Percentiles rank a stretch among this genome's conserved stretches.
Conservation (phyloP, 2,329 filamentous ascomycete species). For the Colletotrichum sp. region DNA sequence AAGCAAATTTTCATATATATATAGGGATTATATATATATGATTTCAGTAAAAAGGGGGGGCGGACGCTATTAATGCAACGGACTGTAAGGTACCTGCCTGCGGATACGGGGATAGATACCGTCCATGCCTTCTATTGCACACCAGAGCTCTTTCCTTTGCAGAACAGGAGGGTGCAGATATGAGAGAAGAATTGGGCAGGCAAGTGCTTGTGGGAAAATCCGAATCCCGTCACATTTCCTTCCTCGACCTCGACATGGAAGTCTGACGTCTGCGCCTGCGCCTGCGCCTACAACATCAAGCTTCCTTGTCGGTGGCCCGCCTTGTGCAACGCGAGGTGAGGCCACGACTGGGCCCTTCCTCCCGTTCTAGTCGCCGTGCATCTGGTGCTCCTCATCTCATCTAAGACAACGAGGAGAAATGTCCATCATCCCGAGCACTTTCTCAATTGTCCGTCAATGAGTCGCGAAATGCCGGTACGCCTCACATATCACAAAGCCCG, state of each 20-base stretch:
- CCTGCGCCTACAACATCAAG: background rate
- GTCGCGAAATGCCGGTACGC: background rate
- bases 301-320: background rate
- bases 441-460: background rate
- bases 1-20: too few relatives aligned
- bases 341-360: background rate
- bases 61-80: too few relatives aligned
- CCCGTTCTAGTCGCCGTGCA: background rate
- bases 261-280: background rate
- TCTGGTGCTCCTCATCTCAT: background rate
- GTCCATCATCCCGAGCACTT: background rate
- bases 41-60: too few relatives aligned
- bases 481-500: constrained; percentile 7
- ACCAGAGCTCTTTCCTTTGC: background rate
- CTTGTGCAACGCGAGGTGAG: constrained; percentile 6
- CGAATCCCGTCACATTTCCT: background rate
- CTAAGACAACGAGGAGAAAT: background rate
- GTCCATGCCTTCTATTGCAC: background rate
- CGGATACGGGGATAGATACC: background rate
- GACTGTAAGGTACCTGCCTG: background rate
- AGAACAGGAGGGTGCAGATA: background rate
- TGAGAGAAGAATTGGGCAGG: background rate
- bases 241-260: background rate
- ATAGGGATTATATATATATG: too few relatives aligned
- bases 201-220: background rate